phyloP scores from a whole-genome alignment of 148 eudicot genomes.

The Heliamphora exappendiculata region DNA sequence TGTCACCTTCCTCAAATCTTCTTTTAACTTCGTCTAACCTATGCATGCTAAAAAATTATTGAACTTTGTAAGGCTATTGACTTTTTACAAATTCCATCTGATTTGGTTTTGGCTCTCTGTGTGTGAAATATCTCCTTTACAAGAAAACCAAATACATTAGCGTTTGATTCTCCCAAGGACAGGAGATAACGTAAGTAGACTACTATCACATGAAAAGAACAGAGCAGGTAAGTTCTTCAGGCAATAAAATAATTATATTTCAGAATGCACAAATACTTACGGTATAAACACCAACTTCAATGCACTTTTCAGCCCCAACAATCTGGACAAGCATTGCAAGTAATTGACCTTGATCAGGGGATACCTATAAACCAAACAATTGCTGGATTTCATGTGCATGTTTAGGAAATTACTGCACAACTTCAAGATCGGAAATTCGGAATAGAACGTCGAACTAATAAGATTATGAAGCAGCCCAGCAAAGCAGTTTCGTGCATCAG shows the following conservation, averaged over 20 bases:
- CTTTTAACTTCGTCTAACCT: background rate
- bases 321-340: slow-evolving; percentile 87
- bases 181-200: background rate
- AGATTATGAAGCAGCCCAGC: background rate
- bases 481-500: background rate
- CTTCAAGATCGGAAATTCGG: background rate
- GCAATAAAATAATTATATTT: background rate
- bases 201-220: background rate
- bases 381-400: background rate
- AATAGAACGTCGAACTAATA: background rate
- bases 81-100: background rate
- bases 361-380: slow-evolving; percentile 34
- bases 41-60: background rate
- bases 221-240: background rate
- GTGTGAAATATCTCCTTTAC: background rate
- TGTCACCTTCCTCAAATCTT: too few relatives aligned
- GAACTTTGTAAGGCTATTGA: background rate
- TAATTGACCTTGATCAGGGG: slow-evolving; percentile 96
- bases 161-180: background rate
- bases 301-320: slow-evolving; percentile 80
- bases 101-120: background rate
- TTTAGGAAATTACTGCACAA: background rate
- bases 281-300: slow-evolving; percentile 92
- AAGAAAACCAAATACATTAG: background rate
- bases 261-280: slow-evolving; percentile 27